phyloP scores from a whole-genome alignment of 2,329 filamentous ascomycete genomes.

The Epichloe sp. region DNA sequence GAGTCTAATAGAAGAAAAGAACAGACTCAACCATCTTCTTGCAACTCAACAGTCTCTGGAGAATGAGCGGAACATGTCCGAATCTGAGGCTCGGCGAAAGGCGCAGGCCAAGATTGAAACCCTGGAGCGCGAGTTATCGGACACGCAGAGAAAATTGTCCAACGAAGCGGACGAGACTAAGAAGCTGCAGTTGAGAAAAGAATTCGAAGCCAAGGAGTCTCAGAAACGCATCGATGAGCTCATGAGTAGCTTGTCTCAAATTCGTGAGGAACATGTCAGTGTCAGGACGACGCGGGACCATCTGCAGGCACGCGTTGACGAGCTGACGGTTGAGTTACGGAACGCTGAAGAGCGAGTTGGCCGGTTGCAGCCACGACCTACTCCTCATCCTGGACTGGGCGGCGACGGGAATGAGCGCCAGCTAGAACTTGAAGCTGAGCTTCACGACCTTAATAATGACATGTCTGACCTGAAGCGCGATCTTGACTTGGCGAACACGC shows the following conservation, averaged over 20 bases:
- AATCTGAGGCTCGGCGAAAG: slow-evolving; percentile 69
- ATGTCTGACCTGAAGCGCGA: slow-evolving; percentile 78
- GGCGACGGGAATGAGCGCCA: slow-evolving; percentile 32
- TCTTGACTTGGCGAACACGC: slow-evolving; percentile 65
- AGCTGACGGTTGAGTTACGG: slow-evolving; percentile 75
- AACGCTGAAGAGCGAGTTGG: slow-evolving; percentile 80
- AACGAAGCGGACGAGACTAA: slow-evolving; percentile 75
- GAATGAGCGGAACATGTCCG: slow-evolving; percentile 79
- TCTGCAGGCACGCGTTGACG: slow-evolving; percentile 76
- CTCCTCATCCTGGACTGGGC: slow-evolving; percentile 39
- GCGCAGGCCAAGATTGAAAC: slow-evolving; percentile 65
- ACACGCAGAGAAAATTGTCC: slow-evolving; percentile 69
- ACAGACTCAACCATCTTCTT: slow-evolving; percentile 69
- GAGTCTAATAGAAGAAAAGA: slow-evolving; percentile 68
- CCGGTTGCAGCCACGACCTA: slow-evolving; percentile 68
- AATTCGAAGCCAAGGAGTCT: slow-evolving; percentile 77
- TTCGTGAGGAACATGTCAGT: slow-evolving; percentile 74
- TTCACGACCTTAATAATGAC: slow-evolving; percentile 72
- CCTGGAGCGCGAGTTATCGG: slow-evolving; percentile 65
- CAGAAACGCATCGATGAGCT: slow-evolving; percentile 91
- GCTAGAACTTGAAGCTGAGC: slow-evolving; percentile 43
- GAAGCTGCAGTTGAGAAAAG: slow-evolving; percentile 70
- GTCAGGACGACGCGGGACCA: slow-evolving; percentile 83
- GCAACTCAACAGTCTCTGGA: slow-evolving; percentile 76
- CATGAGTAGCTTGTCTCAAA: slow-evolving; percentile 62